These are phyloP conservation scores for Russula earlei DNA, from an alignment of 768 basidiomycete genomes.

Conservation along the genomic window DNA sequence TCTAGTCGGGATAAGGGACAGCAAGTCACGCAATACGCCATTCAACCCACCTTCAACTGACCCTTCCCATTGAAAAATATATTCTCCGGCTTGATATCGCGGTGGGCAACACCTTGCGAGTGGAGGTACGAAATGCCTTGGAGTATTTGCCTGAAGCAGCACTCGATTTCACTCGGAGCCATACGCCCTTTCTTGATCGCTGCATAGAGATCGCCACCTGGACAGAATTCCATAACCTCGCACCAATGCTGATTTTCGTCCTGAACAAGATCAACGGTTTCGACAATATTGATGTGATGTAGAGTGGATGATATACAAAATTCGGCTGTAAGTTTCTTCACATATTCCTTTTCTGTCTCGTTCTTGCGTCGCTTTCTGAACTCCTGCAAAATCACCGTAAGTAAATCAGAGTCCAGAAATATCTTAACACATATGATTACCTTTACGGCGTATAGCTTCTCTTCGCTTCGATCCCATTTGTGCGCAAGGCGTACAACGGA, in stretches of 20 bases:
- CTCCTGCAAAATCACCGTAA: slow-evolving; percentile 46
- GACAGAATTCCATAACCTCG: slow-evolving; percentile 99
- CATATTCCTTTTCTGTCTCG: slow-evolving; percentile 97
- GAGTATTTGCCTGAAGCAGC: slow-evolving; percentile 95
- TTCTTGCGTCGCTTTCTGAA: slow-evolving; percentile 98
- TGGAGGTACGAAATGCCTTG: slow-evolving; percentile 86
- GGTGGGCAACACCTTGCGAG: slow-evolving; percentile 93
- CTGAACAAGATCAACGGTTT: slow-evolving; percentile 98
- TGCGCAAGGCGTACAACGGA: slow-evolving; percentile 93
- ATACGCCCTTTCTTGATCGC: slow-evolving; percentile 97
- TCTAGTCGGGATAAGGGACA: slow-evolving; percentile 39
- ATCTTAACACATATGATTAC: slow-evolving; percentile 32
- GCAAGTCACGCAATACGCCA: background rate
- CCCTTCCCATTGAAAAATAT: slow-evolving; percentile 88
- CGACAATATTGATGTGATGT: slow-evolving; percentile 90
- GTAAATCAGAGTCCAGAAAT: background rate
- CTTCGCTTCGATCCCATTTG: slow-evolving; percentile 96
- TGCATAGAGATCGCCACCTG: slow-evolving; percentile 95
- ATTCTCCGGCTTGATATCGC: slow-evolving; percentile 98
- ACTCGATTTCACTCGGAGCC: slow-evolving; percentile 88
- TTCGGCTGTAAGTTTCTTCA: slow-evolving; percentile 99
- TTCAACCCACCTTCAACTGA: slow-evolving; percentile 71
- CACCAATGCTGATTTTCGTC: slow-evolving; percentile 97
- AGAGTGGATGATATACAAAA: slow-evolving; percentile 97
- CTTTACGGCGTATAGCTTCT: slow-evolving; percentile 98